Evolutionary conservation across 1,139 yeast genomes (phyloP), one percentile per base, ranked within the genome.

Genomic region (Zygosaccharomyces pseudobailii): DNA sequence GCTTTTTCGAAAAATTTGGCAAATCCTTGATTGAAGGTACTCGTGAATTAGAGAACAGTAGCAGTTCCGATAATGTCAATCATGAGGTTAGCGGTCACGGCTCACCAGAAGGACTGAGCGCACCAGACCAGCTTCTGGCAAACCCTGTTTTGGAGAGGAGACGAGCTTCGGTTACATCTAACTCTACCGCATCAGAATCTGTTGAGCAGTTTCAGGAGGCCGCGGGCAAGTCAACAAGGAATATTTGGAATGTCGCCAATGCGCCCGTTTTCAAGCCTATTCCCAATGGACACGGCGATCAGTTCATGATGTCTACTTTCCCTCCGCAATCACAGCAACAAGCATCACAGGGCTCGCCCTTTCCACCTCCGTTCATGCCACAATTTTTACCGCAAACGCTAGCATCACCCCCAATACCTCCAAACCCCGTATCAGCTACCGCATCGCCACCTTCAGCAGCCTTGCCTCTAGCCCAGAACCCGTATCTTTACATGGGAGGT

Each of bases 1-100:
- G 66, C 6, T 63, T 65, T 43, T 65, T 65, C 43, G 68, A 65
- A 42, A 55, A 56, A 42, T 61, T 65, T 43, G 69, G 69, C 28
- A 61, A 60, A 45, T 53, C 67, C 20, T 45, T 65, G 37, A 62
- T 65, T 19, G 68, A 64, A 46, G 68, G 67, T 9, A 65, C 69
- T 1, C 55, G 59, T 28, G 67, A 65, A 52, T 52, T 65, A 32
- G 68, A 63, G 36, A 50, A 38, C 38, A 30, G 31, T 32, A 38
- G 39, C 27, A 36, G 35, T 13, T 13, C 17, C 31, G 47, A 32
- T 21, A 24, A 25, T 10, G 41, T 33, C 20, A 33, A 45, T 43
- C 30, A 27, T 6, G 30, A 27, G 30, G 17, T 13, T 13, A 27
- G 31, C 20, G 23, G 20, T 31, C 31, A 5, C 32, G 5, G 19